Conservation (phyloP, 352 stramenopile genomes). For the Albugo candida region DNA sequence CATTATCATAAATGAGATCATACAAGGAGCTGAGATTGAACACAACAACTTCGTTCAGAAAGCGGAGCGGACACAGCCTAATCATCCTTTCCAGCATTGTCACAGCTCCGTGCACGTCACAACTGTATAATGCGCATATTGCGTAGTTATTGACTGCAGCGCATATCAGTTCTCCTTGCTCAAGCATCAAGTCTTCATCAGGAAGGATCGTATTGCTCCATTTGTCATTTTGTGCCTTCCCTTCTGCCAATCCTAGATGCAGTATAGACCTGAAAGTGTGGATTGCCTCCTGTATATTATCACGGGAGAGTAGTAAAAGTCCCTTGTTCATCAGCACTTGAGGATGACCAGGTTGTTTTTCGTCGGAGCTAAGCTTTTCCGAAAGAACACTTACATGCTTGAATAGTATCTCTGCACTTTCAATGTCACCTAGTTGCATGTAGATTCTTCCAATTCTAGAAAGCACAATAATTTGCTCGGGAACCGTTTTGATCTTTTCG, state of each 20-base stretch:
- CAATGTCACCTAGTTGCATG: constrained; percentile 54
- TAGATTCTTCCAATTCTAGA: constrained; percentile 50
- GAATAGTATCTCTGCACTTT: constrained; percentile 34
- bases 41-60: constrained; percentile 47
- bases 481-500: constrained; percentile 11
- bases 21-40: constrained; percentile 36
- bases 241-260: constrained; percentile 2
- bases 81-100: constrained; percentile 51
- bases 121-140: constrained; percentile 68
- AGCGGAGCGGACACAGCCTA: constrained; percentile 35
- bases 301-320: constrained; percentile 49
- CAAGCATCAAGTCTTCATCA: no score
- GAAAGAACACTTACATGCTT: constrained; percentile 16
- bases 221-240: no score
- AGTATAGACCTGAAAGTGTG: constrained; percentile 51
- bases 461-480: constrained; percentile 26
- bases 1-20: constrained; percentile 55
- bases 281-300: constrained; percentile 61
- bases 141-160: constrained; percentile 66
- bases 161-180: constrained; percentile 14
- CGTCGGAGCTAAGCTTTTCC: constrained; percentile 1
- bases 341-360: constrained; percentile 11
- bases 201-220: no score
- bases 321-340: constrained; percentile 55
- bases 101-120: constrained; percentile 52